phyloP scores from a whole-genome alignment of 768 basidiomycete species.

The Phallus indusiatus region DNA sequence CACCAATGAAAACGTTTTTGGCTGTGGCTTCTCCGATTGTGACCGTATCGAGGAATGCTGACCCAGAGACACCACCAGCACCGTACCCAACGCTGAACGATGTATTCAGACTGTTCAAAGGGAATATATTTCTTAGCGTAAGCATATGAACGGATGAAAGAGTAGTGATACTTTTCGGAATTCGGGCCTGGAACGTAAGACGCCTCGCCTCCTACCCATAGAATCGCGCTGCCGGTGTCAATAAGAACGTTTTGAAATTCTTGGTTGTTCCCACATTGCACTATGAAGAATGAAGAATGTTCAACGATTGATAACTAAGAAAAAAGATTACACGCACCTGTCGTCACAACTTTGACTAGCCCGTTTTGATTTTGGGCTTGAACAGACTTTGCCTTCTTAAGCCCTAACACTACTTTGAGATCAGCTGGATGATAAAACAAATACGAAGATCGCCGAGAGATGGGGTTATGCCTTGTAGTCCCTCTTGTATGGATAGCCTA shows the following conservation, averaged over 20 bases:
- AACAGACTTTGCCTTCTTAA: background rate
- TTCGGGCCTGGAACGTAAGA: constrained; percentile 1
- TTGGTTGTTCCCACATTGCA: constrained; percentile 4
- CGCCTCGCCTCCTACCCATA: constrained; percentile 4
- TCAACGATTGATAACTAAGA: too few relatives aligned
- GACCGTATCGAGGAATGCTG: constrained; percentile 2
- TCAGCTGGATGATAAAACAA: too few relatives aligned
- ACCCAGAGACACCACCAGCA: background rate
- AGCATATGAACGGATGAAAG: background rate
- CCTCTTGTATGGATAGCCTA: too few relatives aligned
- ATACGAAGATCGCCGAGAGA: too few relatives aligned
- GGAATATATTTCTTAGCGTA: background rate
- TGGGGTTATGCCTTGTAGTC: too few relatives aligned
- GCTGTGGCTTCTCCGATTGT: constrained; percentile 2
- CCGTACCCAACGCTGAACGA: constrained; percentile 5
- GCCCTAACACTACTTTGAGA: too few relatives aligned
- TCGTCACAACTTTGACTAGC: constrained; percentile 1
- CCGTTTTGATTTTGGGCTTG: background rate
- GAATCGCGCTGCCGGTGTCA: constrained; percentile 8
- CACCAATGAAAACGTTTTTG: background rate
- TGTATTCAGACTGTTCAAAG: background rate
- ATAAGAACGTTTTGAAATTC: constrained; percentile 2
- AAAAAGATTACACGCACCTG: background rate
- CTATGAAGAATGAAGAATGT: background rate
- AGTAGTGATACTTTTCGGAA: background rate